Base-by-base conservation (phyloP, 2,329 filamentous ascomycete genomes). In the Sporothrix mexicana region DNA sequence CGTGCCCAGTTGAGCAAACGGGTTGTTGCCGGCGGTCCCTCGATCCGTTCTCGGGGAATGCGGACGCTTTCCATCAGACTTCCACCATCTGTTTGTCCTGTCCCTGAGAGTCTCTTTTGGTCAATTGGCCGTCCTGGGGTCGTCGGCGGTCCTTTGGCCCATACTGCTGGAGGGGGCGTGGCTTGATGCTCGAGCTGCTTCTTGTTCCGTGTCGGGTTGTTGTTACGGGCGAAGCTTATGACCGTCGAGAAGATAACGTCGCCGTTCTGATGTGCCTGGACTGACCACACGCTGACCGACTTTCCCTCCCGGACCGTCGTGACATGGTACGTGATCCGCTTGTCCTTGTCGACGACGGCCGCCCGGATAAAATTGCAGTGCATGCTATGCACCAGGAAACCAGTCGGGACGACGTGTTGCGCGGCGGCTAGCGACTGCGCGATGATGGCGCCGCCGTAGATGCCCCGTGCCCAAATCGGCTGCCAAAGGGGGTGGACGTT, bases 341-440 rank as follows among this genome's bases (percentile, higher is more conserved):
- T 41, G 20, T 51, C 45, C 0, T 17, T 49, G 47, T 20, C 23
- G 20, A 9, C 70, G 3, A 49, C 23, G 0, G 36, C 72, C 1
- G 74, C 25, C 9, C 17, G 51, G n/a, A 75, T 15, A 43, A 75
- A 75, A 13, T 45, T 43, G 49, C 72, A 57, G 55, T 75, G 74
- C 67, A 75, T 53, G 72, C 74, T 74, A 55, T 74, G 74, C 2
- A 49, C 72, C n/a, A 73, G 7, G 17, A 75, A 71, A 7, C 51
- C 66, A 0, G 45, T 4, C 1, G 66, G 53, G 7, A 70, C 64
- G 1, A 67, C 72, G 4, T 53, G 20, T 41, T 74, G 70, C 4
- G 70, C 67, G 4, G 57, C 53, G 0, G 41, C 43, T 8, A 75
- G 53, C 12, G 74, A 15, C 25, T 73, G 74, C 30, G 49, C 74